Percentiles rank a stretch among this genome's conserved stretches.
Evolutionary conservation across 257 asterid genomes (phyloP).

Genomic region (Parsonsia alboflavescens): DNA sequence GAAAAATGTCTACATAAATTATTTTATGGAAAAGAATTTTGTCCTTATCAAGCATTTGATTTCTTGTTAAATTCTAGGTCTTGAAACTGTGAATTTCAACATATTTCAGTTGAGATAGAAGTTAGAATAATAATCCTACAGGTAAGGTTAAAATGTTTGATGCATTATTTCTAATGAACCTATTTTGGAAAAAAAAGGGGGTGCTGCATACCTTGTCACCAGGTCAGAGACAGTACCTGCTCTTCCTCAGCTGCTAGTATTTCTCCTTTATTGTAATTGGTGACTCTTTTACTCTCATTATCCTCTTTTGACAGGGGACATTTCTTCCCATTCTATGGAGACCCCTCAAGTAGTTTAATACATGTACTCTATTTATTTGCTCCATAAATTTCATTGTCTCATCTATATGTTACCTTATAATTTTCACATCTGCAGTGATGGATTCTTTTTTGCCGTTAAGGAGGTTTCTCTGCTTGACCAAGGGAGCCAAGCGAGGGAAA

Average conservation of each 20-base stretch:
- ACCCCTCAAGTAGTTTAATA: neutral
- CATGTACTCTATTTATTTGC: neutral
- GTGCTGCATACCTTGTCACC: neutral
- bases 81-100: neutral
- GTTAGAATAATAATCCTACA: no score
- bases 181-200: neutral
- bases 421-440: conserved; percentile 60
- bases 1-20: neutral
- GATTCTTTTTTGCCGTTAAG: conserved; percentile 90
- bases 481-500: conserved; percentile 72
- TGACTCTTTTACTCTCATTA: conserved; percentile 1
- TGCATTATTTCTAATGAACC: neutral
- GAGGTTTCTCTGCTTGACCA: conserved; percentile 95
- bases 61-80: neutral
- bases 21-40: neutral
- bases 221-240: neutral
- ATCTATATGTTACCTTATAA: neutral
- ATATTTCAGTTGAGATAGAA: conserved; percentile 4
- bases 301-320: neutral
- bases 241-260: no score
- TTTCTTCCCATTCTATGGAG: neutral
- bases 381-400: neutral
- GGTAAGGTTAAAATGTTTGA: neutral
- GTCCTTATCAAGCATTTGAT: neutral
- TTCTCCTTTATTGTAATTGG: neutral